A percentile compares a stretch with the other conserved stretches of the same genome.
Evolutionary conservation across 768 basidiomycete species (phyloP).

Genomic region (Leccinum variicolor): DNA sequence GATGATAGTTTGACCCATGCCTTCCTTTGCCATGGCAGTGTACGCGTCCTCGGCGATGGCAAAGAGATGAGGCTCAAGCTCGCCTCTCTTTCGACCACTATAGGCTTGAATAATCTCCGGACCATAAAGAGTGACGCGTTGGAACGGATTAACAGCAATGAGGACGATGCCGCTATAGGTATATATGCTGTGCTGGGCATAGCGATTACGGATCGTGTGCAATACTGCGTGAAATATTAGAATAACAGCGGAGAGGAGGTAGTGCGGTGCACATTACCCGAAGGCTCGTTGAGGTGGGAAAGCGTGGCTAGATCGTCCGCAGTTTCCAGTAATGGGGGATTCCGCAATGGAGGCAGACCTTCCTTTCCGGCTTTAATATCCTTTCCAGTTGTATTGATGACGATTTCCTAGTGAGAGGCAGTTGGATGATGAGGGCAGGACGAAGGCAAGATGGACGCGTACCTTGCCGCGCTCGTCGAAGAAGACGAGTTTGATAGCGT

Average conservation of each 20-base stretch:
- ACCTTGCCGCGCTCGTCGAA: slow-evolving; percentile 93
- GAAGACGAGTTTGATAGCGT: slow-evolving; percentile 79
- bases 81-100: slow-evolving; percentile 86
- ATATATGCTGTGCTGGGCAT: slow-evolving; percentile 96
- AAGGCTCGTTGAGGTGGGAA: slow-evolving; percentile 97
- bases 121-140: slow-evolving; percentile 94
- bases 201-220: slow-evolving; percentile 95
- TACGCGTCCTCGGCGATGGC: slow-evolving; percentile 99
- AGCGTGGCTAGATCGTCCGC: slow-evolving; percentile 98
- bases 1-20: slow-evolving; percentile 96
- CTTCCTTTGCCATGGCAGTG: slow-evolving; percentile 92
- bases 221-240: slow-evolving; percentile 54
- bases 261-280: slow-evolving; percentile 53
- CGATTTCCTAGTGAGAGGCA: slow-evolving; percentile 55
- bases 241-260: not conserved
- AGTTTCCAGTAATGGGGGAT: slow-evolving; percentile 94
- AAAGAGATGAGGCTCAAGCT: slow-evolving; percentile 96
- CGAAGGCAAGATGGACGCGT: slow-evolving; percentile 16
- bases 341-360: slow-evolving; percentile 87
- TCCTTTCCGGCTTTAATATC: slow-evolving; percentile 78
- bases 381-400: slow-evolving; percentile 73
- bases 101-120: slow-evolving; percentile 98
- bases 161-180: slow-evolving; percentile 99
- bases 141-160: slow-evolving; percentile 98
- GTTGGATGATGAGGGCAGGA: not conserved